phyloP scores from a whole-genome alignment of 257 asterid genomes.

The Gynochthodes officinalis region DNA sequence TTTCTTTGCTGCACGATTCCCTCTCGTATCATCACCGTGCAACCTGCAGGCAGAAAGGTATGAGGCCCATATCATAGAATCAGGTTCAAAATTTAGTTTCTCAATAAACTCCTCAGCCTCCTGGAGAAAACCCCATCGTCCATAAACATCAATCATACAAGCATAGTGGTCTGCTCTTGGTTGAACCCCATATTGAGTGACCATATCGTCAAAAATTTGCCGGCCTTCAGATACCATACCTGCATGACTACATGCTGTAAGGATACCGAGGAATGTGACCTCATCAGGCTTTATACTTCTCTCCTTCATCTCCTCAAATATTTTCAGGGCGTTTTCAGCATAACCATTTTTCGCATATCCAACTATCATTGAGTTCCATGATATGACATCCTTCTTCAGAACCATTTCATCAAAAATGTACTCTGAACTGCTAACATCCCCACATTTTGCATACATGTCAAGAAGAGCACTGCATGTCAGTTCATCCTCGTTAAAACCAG shows the following conservation, averaged over 20 bases:
- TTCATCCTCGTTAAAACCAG: constrained; percentile 67
- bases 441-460: constrained; percentile 98
- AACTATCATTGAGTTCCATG: constrained; percentile 91
- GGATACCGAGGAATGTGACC: constrained; percentile 82
- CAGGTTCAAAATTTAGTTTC: constrained; percentile 49
- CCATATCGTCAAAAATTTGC: constrained; percentile 54
- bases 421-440: constrained; percentile 66
- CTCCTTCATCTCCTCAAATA: constrained; percentile 68
- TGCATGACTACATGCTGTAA: constrained; percentile 90
- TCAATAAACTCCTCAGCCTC: constrained; percentile 79
- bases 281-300: constrained; percentile 59
- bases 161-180: constrained; percentile 78
- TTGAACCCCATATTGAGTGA: constrained; percentile 37
- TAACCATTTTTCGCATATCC: constrained; percentile 85
- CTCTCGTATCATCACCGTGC: constrained; percentile 80
- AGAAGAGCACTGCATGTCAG: constrained; percentile 70
- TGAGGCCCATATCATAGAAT: constrained; percentile 79
- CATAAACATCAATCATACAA: constrained; percentile 84
- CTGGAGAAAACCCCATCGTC: constrained; percentile 79
- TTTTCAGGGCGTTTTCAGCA: constrained; percentile 55
- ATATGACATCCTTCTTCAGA: constrained; percentile 53
- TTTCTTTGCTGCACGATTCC: constrained; percentile 69
- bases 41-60: constrained; percentile 80
- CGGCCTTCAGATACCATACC: constrained; percentile 78
- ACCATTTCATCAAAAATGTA: constrained; percentile 61